These are phyloP conservation scores for Flaveria brownii DNA, from an alignment of 129 eudicot species.

Conservation along the genomic window DNA sequence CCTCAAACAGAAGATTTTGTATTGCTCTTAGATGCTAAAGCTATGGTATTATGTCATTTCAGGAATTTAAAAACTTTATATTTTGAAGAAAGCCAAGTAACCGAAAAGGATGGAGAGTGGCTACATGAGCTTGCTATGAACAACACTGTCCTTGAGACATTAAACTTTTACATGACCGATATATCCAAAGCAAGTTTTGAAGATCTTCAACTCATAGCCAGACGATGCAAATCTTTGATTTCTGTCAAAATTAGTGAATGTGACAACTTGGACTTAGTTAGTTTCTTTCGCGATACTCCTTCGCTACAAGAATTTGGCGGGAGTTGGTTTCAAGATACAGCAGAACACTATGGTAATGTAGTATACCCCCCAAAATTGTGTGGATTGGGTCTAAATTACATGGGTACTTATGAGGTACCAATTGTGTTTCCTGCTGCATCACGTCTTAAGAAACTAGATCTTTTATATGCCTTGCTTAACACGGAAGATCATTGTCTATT, in stretches of 20 bases:
- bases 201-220: constrained; percentile 79
- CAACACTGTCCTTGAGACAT: constrained; percentile 62
- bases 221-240: constrained; percentile 51
- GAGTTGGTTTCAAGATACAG: constrained; percentile 53
- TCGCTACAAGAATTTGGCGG: constrained; percentile 81
- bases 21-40: not conserved
- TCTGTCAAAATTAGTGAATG: constrained; percentile 69
- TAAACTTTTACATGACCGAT: constrained; percentile 81
- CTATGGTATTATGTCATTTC: constrained; percentile 1
- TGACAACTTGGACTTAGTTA: constrained; percentile 53
- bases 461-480: constrained; percentile 62
- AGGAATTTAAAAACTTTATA: constrained; percentile 69
- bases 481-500: constrained; percentile 63
- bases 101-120: constrained; percentile 69
- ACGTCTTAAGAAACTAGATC: constrained; percentile 67
- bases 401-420: constrained; percentile 62
- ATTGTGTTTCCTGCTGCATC: constrained; percentile 64
- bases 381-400: constrained; percentile 57
- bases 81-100: constrained; percentile 67
- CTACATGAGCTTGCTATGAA: constrained; percentile 68
- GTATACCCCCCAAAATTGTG: constrained; percentile 58
- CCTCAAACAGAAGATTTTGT: not conserved
- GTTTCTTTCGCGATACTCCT: constrained; percentile 54
- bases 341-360: constrained; percentile 45
- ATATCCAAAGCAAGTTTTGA: constrained; percentile 41